phyloP scores from a whole-genome alignment of 352 stramenopile species.

The Phytopythium helicoides region DNA sequence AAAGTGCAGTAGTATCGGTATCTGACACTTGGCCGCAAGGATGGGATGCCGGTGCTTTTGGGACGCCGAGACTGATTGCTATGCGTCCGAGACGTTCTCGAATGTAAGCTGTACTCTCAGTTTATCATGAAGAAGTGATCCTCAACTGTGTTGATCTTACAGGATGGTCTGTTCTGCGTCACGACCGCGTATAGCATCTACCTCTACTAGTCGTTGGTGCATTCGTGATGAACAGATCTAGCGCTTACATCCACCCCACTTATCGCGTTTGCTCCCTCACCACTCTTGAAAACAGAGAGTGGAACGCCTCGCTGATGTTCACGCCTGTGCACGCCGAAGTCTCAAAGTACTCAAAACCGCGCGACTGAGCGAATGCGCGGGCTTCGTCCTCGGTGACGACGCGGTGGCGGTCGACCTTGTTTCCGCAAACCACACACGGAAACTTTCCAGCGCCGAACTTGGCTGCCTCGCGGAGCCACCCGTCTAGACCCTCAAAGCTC shows the following conservation, averaged over 20 bases:
- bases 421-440: slow-evolving; percentile 88
- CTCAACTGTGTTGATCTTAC: neutral
- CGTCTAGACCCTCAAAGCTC: slow-evolving; percentile 85
- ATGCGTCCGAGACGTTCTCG: slow-evolving; percentile 87
- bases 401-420: slow-evolving; percentile 87
- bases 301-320: slow-evolving; percentile 85
- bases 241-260: neutral
- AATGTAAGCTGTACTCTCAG: slow-evolving; percentile 45
- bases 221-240: neutral
- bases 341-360: slow-evolving; percentile 91
- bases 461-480: slow-evolving; percentile 85
- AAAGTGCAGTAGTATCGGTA: no score
- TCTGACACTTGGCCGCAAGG: slow-evolving; percentile 15
- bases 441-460: slow-evolving; percentile 89
- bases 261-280: slow-evolving; percentile 16
- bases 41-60: slow-evolving; percentile 91
- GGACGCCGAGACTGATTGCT: slow-evolving; percentile 88
- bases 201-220: slow-evolving; percentile 55
- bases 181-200: slow-evolving; percentile 88
- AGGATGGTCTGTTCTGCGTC: slow-evolving; percentile 90
- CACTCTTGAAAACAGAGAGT: slow-evolving; percentile 73
- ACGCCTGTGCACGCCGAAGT: slow-evolving; percentile 88
- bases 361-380: slow-evolving; percentile 58
- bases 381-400: slow-evolving; percentile 83
- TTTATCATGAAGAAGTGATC: neutral